phyloP scores from a whole-genome alignment of 2,329 filamentous ascomycete genomes.

The Penicillium brasilianum region DNA sequence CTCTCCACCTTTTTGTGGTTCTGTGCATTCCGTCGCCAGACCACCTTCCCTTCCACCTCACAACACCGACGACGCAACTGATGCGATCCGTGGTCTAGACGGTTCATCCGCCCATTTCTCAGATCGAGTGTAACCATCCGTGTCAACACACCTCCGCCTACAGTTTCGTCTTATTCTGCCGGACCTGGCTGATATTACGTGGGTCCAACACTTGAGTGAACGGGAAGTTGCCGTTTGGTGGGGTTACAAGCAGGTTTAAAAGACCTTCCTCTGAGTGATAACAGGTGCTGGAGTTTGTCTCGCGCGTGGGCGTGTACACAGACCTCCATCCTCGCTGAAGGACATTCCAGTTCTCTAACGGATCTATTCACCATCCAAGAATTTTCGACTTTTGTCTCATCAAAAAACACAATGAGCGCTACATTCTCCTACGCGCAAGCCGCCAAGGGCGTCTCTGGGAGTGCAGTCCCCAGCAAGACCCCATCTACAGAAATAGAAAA shows the following conservation, averaged over 20 bases:
- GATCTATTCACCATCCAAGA: constrained; percentile 27
- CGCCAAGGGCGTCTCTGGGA: constrained; percentile 74
- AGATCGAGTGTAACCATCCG: constrained; percentile 9
- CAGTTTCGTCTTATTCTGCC: neutral
- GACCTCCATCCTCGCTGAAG: constrained; percentile 30
- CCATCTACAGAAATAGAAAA: constrained; percentile 37
- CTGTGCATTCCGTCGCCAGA: constrained; percentile 21
- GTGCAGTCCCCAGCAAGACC: constrained; percentile 52
- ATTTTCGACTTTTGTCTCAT: constrained; percentile 13
- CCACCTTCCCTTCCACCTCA: constrained; percentile 11
- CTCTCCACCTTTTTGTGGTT: constrained; percentile 9
- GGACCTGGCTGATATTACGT: constrained; percentile 16
- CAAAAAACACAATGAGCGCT: constrained; percentile 50
- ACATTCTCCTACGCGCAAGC: constrained; percentile 95
- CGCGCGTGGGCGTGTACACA: constrained; percentile 29
- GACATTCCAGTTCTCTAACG: constrained; percentile 35
- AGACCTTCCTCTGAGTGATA: constrained; percentile 31
- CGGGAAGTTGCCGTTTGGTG: constrained; percentile 36
- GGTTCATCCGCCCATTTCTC: constrained; percentile 8
- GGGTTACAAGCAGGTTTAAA: constrained; percentile 37
- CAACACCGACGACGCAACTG: constrained; percentile 19
- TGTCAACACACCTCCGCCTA: constrained; percentile 10
- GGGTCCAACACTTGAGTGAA: constrained; percentile 30
- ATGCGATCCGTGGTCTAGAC: constrained; percentile 38
- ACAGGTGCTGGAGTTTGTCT: constrained; percentile 33